Evolutionary conservation across 106 monocot species (phyloP).

Genomic region (Agapanthus africanus): DNA sequence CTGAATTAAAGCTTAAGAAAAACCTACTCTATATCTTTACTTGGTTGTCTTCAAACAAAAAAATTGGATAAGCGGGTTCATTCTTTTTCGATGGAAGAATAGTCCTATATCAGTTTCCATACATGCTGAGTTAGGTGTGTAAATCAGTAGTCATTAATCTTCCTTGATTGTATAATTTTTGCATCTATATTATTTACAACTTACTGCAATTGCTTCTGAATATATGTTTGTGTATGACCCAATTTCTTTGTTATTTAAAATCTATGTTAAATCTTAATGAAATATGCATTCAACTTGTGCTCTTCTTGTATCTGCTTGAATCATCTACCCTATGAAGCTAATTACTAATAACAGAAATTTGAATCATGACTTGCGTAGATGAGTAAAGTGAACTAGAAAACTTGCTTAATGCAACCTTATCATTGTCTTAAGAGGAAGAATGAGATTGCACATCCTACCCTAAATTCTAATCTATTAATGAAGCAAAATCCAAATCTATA

Average conservation of each 20-base stretch:
- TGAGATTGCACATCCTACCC: not conserved
- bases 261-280: not conserved
- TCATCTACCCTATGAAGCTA: too few species aligned
- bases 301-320: not conserved
- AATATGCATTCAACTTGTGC: not conserved
- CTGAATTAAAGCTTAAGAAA: too few species aligned
- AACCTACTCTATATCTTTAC: too few species aligned
- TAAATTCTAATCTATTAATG: slow-evolving; percentile 5
- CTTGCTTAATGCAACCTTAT: not conserved
- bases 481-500: too few species aligned
- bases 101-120: not conserved
- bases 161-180: not conserved
- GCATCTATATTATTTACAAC: not conserved
- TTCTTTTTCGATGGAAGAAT: not conserved
- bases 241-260: too few species aligned
- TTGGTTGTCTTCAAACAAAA: too few species aligned
- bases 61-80: not conserved
- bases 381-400: not conserved
- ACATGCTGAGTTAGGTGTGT: not conserved
- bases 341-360: not conserved
- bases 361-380: not conserved
- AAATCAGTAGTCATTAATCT: not conserved
- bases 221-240: not conserved
- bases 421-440: not conserved
- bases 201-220: not conserved